These are phyloP conservation scores for Coemansia sp. DNA, from an alignment of 192 early-diverging fungal species.

Conservation along the genomic window DNA sequence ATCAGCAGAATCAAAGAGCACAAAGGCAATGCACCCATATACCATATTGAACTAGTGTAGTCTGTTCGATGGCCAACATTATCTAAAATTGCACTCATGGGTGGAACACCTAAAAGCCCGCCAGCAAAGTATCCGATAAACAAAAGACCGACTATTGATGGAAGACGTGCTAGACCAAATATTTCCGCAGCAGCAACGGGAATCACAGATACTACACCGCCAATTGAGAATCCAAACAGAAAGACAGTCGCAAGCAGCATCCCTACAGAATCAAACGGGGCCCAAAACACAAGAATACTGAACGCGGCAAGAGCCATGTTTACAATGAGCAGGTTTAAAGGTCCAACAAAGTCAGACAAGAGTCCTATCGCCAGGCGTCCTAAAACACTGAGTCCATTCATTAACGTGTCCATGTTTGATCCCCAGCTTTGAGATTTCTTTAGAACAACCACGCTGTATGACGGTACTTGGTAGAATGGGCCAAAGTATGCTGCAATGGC, in stretches of 20 bases:
- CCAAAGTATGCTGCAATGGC: conserved; percentile 51
- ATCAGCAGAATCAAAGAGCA: conserved; percentile 42
- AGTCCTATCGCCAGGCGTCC: conserved; percentile 45
- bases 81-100: conserved; percentile 50
- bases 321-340: conserved; percentile 42
- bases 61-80: conserved; percentile 49
- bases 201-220: conserved; percentile 48
- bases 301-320: conserved; percentile 32
- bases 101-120: conserved; percentile 47
- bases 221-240: conserved; percentile 50
- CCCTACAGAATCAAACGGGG: conserved; percentile 40
- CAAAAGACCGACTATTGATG: conserved; percentile 48
- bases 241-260: conserved; percentile 33
- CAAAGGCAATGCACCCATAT: conserved; percentile 46
- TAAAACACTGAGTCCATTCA: conserved; percentile 50
- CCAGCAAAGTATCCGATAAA: conserved; percentile 48
- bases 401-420: conserved; percentile 53
- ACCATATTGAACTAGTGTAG: conserved; percentile 48
- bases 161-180: conserved; percentile 47
- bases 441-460: conserved; percentile 49
- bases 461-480: conserved; percentile 53
- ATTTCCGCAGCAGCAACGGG: conserved; percentile 49
- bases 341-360: conserved; percentile 36
- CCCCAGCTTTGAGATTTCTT: conserved; percentile 51
- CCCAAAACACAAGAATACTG: conserved; percentile 47